Percentiles rank a stretch among this genome's conserved stretches.
Conservation (phyloP, 345 rosid species). For the Laguncularia racemosa region DNA sequence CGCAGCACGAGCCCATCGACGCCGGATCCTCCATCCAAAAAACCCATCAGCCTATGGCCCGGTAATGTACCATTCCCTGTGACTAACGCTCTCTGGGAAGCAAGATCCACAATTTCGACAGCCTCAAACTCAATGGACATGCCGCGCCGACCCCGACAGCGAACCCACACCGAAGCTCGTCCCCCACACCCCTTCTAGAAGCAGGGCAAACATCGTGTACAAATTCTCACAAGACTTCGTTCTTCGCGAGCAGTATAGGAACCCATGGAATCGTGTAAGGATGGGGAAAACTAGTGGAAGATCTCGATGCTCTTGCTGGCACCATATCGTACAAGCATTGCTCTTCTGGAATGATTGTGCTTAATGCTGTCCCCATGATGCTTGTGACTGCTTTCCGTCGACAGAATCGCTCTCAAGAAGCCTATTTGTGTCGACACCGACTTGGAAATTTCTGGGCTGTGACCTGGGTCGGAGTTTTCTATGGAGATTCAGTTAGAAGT, state of each 20-base stretch:
- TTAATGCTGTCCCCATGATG: constrained; percentile 44
- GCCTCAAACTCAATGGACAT: constrained; percentile 11
- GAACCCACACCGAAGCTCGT: constrained; percentile 19
- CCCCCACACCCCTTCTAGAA: constrained; percentile 50
- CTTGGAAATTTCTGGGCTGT: constrained; percentile 58
- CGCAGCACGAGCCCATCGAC: constrained; percentile 41
- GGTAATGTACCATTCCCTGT: constrained; percentile 94
- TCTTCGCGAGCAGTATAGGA: constrained; percentile 76
- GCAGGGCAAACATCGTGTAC: constrained; percentile 67
- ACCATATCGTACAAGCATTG: constrained; percentile 86
- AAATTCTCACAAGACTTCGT: constrained; percentile 65
- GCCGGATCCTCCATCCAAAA: constrained; percentile 78
- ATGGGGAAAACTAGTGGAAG: constrained; percentile 81
- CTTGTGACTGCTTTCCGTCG: constrained; percentile 94
- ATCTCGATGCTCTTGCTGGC: constrained; percentile 94
- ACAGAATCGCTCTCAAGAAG: constrained; percentile 59
- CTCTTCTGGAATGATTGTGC: constrained; percentile 33
- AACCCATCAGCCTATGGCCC: constrained; percentile 87
- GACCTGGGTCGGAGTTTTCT: constrained; percentile 85
- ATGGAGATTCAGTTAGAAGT: constrained; percentile 89
- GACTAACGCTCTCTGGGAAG: constrained; percentile 90
- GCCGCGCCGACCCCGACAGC: too few relatives aligned
- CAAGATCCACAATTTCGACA: constrained; percentile 63
- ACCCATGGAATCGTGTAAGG: constrained; percentile 82
- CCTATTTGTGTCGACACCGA: constrained; percentile 55